Conservation (phyloP, 495 filamentous ascomycete species). For the Annulohypoxylon moriforme region DNA sequence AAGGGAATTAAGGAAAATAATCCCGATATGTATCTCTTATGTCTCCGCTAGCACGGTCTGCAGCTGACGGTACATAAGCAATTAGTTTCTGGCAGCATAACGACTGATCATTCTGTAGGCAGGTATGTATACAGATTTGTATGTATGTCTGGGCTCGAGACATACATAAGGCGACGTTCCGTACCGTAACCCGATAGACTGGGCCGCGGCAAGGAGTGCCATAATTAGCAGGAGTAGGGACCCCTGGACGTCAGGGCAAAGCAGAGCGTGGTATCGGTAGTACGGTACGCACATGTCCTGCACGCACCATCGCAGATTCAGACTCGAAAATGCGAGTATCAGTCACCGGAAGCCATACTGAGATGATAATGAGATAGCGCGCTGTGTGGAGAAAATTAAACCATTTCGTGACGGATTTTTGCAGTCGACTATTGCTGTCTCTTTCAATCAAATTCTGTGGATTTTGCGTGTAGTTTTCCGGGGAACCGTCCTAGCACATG, state of each 20-base stretch:
- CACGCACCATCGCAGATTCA: slow-evolving; percentile 16
- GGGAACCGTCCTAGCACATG: slow-evolving; percentile 1
- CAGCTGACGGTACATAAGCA: slow-evolving; percentile 13
- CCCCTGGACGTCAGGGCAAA: slow-evolving; percentile 25
- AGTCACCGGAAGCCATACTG: not conserved
- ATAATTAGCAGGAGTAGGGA: slow-evolving; percentile 45
- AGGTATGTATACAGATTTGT: not conserved
- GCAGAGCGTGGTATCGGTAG: slow-evolving; percentile 19
- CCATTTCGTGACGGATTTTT: not conserved
- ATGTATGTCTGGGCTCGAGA: slow-evolving; percentile 12
- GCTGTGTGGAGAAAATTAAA: not conserved
- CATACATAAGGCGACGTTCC: slow-evolving; percentile 39
- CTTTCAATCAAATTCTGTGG: not conserved
- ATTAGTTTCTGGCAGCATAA: slow-evolving; percentile 11
- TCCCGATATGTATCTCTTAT: not conserved
- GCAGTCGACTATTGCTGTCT: not conserved
- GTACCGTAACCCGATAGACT: slow-evolving; percentile 43
- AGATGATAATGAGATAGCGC: not conserved
- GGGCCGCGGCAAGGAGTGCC: slow-evolving; percentile 47
- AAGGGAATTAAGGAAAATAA: not conserved
- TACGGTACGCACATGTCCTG: slow-evolving; percentile 20
- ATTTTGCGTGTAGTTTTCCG: slow-evolving; percentile 8
- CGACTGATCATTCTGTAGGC: slow-evolving; percentile 3
- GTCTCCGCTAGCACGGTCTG: slow-evolving; percentile 2
- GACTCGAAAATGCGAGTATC: not conserved